phyloP scores from a whole-genome alignment of 1,284 basidiomycete species.

The Dichomitus squalens region DNA sequence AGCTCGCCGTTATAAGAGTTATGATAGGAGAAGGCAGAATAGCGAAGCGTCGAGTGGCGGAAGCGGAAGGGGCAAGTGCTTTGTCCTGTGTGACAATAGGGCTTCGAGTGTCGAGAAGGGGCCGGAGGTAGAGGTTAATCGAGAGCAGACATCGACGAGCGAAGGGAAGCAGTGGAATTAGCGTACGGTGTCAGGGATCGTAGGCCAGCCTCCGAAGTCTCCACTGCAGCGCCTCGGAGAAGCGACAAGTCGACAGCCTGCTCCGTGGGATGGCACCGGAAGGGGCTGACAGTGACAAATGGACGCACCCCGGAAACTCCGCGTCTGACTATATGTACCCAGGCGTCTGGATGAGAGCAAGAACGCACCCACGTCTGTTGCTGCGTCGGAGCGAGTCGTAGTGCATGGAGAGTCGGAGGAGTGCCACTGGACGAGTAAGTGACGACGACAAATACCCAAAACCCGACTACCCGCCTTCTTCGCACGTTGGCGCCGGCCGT shows the following conservation, averaged over 20 bases:
- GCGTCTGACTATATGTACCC: not conserved
- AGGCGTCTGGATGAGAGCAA: not conserved
- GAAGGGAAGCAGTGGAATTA: not conserved
- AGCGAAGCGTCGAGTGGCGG: constrained; percentile 14
- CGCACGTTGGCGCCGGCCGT: not conserved
- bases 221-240: constrained; percentile 13
- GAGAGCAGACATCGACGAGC: not conserved
- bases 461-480: not conserved
- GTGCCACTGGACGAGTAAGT: constrained; percentile 3
- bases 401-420: not conserved
- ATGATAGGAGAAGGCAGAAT: constrained; percentile 4
- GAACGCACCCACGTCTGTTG: not conserved
- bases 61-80: constrained; percentile 4
- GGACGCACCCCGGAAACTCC: not conserved
- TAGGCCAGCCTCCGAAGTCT: constrained; percentile 1
- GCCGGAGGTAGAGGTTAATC: not conserved
- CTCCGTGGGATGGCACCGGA: constrained; percentile 14
- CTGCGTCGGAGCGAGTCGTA: not conserved
- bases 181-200: not conserved
- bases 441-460: not conserved
- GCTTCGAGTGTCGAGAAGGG: not conserved
- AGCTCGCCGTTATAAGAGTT: not conserved
- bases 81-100: constrained; percentile 13
- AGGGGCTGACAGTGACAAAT: constrained; percentile 17
- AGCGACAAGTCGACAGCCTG: constrained; percentile 4